These are phyloP conservation scores for Eucalyptus pauciflora DNA, from an alignment of 345 rosid species.

Conservation along the genomic window DNA sequence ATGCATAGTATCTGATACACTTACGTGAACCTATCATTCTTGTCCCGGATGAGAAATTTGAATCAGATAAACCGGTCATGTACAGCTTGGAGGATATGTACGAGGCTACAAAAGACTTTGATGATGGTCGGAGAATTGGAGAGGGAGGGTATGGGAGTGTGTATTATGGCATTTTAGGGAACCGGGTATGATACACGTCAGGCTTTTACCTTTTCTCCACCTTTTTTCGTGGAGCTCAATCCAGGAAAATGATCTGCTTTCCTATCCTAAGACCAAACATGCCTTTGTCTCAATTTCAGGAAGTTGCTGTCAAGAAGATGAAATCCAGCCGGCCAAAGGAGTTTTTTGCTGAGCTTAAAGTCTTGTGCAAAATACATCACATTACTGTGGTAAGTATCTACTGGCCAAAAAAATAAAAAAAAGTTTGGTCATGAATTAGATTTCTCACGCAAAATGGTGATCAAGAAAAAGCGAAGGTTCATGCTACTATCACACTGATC, in stretches of 20 bases:
- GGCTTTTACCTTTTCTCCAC: not conserved
- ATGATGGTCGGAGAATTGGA: slow-evolving; percentile 34
- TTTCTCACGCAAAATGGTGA: not conserved
- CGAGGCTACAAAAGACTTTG: slow-evolving; percentile 37
- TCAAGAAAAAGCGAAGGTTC: not conserved
- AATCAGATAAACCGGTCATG: slow-evolving; percentile 36
- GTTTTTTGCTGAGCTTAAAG: slow-evolving; percentile 66
- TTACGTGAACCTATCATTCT: not conserved
- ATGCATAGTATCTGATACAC: not conserved
- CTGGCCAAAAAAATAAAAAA: not conserved
- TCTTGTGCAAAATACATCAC: slow-evolving; percentile 54
- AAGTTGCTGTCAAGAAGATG: slow-evolving; percentile 65
- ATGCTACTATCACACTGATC: not conserved
- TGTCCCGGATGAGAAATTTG: slow-evolving; percentile 23
- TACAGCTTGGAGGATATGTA: slow-evolving; percentile 30
- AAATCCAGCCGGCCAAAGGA: slow-evolving; percentile 41
- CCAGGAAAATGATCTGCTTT: not conserved
- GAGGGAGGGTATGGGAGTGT: slow-evolving; percentile 50
- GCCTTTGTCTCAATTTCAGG: slow-evolving; percentile 8
- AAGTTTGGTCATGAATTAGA: not conserved
- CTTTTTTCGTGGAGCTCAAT: not conserved
- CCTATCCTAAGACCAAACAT: not conserved
- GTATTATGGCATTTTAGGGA: slow-evolving; percentile 31
- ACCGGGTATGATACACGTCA: slow-evolving; percentile 3
- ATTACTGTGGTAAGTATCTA: slow-evolving; percentile 31